Evolutionary conservation across 2,329 filamentous ascomycete species (phyloP).

Genomic region (Aspergillus luchuensis): DNA sequence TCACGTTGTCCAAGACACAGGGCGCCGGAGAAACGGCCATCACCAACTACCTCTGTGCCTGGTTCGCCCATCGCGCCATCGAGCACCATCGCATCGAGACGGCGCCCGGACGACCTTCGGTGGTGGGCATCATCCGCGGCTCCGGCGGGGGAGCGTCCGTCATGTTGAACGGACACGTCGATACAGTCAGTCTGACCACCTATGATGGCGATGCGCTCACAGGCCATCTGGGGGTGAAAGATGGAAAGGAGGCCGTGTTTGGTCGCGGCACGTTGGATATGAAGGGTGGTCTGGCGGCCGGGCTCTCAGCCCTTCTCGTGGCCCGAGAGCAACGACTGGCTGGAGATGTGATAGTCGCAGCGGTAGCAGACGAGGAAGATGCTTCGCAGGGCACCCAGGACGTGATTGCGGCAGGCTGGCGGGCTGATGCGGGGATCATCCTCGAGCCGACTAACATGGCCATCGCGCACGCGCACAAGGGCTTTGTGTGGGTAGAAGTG

Average conservation of each 20-base stretch:
- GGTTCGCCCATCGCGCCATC: conserved; percentile 56
- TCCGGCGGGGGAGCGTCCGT: conserved; percentile 51
- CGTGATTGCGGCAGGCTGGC: conserved; percentile 55
- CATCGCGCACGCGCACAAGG: conserved; percentile 51
- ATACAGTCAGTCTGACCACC: conserved; percentile 54
- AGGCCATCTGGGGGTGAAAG: conserved; percentile 37
- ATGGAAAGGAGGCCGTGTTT: conserved; percentile 43
- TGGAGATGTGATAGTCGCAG: conserved; percentile 57
- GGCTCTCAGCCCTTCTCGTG: conserved; percentile 46
- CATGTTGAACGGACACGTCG: conserved; percentile 58
- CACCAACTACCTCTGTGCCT: conserved; percentile 51
- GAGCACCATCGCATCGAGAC: conserved; percentile 55
- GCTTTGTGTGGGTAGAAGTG: conserved; percentile 47
- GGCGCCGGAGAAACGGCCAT: conserved; percentile 53
- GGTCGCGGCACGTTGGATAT: conserved; percentile 55
- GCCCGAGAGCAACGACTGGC: conserved; percentile 32
- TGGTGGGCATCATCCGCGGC: conserved; percentile 53
- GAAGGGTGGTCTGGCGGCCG: conserved; percentile 55
- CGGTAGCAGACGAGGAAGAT: conserved; percentile 58
- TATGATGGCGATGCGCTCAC: conserved; percentile 52
- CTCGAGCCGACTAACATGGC: conserved; percentile 52
- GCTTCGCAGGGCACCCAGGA: conserved; percentile 55
- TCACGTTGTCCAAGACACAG: conserved; percentile 43
- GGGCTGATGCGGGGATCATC: conserved; percentile 55
- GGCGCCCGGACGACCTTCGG: conserved; percentile 51